Base-by-base conservation (phyloP, 352 stramenopile species). In the Globisporangium camurandrum region DNA sequence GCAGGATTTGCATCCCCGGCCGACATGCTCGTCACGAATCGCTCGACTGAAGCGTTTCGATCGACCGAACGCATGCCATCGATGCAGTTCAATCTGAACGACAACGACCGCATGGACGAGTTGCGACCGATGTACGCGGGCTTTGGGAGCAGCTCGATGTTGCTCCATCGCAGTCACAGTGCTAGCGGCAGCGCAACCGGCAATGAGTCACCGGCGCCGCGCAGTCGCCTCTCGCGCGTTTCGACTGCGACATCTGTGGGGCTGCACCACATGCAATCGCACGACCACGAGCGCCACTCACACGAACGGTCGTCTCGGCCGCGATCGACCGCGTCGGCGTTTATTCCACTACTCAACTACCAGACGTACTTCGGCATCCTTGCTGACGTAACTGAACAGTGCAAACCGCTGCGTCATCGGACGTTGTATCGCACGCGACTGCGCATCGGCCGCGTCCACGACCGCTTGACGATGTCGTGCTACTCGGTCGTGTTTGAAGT, bases 401-500 rank as follows among this genome's bases (percentile, higher is more conserved):
- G 14, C 14, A 39, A 67, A 2, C 61, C 73, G 31, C 30, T 51
- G 9, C 67, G 69, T 0, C 62, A 62, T 1, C 72, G 59, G 30
- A 86, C 63, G 12, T 67, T 89, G 33, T 89, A 85, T 41, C 72
- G 70, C 19, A 59, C 74, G 7, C 80, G 77, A 11, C 55, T 92
- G 33, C 79, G 82, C n/a, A 60, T 84, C 33, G 79, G 79, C 10
- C 67, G 76, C 23, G 69, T 93, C 11, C 79, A 92, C 46, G 84
- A 95, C 46, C 64, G 63, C 1, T 62, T 95, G 24, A 81, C 64
- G 1, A 56, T 90, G 8, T 66, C 67, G 1, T 92, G 80, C 55
- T 82, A 84, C 53, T 87, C 75, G 1, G 64, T 95, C 12, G 74
- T 95, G 24, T 93, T 93, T 38, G 84, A 95, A 66, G 84, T 95